phyloP scores from a whole-genome alignment of 2,329 filamentous ascomycete genomes.

The Alternaria rosae region DNA sequence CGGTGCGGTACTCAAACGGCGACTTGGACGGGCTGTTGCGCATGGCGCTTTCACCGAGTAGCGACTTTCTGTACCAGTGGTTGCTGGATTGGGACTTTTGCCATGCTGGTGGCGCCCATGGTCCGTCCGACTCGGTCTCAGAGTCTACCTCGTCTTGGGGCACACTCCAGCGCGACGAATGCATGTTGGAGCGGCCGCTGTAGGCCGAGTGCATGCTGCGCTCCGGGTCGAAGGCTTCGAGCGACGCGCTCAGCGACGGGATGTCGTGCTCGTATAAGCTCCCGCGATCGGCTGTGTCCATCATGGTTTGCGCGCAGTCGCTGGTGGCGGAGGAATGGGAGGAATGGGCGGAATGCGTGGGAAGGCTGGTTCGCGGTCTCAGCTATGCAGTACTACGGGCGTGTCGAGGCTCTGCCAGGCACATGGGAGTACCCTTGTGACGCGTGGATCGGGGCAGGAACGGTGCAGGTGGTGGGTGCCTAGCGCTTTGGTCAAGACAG shows the following conservation, averaged over 20 bases:
- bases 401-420: conserved; percentile 32
- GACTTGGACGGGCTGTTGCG: conserved; percentile 59
- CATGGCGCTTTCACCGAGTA: conserved; percentile 48
- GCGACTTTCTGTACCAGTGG: conserved; percentile 61
- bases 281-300: conserved; percentile 43
- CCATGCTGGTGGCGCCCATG: conserved; percentile 73
- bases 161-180: conserved; percentile 55
- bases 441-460: conserved; percentile 34
- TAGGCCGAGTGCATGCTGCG: conserved; percentile 46
- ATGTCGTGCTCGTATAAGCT: conserved; percentile 49
- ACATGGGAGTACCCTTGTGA: conserved; percentile 47
- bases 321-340: conserved; percentile 14
- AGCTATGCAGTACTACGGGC: conserved; percentile 32
- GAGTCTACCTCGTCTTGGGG: conserved; percentile 50
- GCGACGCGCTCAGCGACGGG: conserved; percentile 49
- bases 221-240: conserved; percentile 50
- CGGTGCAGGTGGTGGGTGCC: conserved; percentile 30
- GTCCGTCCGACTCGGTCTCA: conserved; percentile 56
- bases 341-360: conserved; percentile 16
- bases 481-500: conserved; percentile 18
- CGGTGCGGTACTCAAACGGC: conserved; percentile 65
- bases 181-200: conserved; percentile 69
- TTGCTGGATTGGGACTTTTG: conserved; percentile 61
- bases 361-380: conserved; percentile 28
- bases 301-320: conserved; percentile 26